These are phyloP conservation scores for Epichloe uncinata DNA, from an alignment of 2,329 filamentous ascomycete genomes.

Conservation along the genomic window DNA sequence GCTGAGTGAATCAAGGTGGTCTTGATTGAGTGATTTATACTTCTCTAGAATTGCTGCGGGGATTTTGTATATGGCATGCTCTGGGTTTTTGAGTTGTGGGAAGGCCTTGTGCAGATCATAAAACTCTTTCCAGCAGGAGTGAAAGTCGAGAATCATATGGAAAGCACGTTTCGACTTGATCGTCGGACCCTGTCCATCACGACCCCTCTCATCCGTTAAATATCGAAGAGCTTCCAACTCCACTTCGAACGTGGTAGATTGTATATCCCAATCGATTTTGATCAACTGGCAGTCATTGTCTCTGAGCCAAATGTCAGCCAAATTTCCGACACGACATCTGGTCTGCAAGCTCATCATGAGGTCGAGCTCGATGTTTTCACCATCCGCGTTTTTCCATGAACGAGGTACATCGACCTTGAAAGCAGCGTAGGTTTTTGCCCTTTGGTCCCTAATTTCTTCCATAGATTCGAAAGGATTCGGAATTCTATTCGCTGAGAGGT, in stretches of 20 bases:
- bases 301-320: conserved; percentile 8
- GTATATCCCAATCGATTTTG: conserved; percentile 15
- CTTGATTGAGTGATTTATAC: conserved; percentile 21
- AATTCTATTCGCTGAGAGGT: conserved; percentile 15
- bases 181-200: conserved; percentile 9
- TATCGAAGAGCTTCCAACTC: conserved; percentile 18
- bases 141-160: conserved; percentile 20
- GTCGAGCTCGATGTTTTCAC: conserved; percentile 23
- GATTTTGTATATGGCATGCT: conserved; percentile 8
- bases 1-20: conserved; percentile 25
- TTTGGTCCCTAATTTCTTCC: not conserved
- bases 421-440: conserved; percentile 14
- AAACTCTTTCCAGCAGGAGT: conserved; percentile 8
- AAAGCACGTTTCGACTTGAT: conserved; percentile 16
- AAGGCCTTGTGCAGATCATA: conserved; percentile 16
- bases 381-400: conserved; percentile 14
- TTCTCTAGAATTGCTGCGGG: conserved; percentile 14
- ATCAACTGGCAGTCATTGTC: conserved; percentile 10
- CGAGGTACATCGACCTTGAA: conserved; percentile 22
- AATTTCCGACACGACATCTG: conserved; percentile 26
- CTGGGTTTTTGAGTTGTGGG: conserved; percentile 22
- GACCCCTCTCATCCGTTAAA: conserved; percentile 12
- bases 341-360: conserved; percentile 53
- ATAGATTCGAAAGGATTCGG: conserved; percentile 19
- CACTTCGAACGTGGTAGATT: conserved; percentile 18